Conservation (phyloP, 208 protist species). For the Naegleria fowleri region DNA sequence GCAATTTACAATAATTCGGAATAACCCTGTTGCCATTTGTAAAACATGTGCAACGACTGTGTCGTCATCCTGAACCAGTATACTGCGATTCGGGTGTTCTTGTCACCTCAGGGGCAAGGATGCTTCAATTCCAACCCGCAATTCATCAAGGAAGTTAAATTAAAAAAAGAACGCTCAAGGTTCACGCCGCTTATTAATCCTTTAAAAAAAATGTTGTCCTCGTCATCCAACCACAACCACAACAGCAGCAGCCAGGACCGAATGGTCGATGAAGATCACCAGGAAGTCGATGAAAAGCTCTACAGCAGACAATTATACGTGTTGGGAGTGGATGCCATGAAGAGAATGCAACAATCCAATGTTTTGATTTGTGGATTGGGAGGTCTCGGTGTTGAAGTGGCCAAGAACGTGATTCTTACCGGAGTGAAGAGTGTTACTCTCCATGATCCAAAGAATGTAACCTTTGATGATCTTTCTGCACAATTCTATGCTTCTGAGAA, state of each 20-base stretch:
- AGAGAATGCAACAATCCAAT: conserved; percentile 64
- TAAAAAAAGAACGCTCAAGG: background rate
- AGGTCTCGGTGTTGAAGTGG: conserved; percentile 71
- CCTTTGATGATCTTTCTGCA: conserved; percentile 8
- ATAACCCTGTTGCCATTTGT: too few relatives aligned
- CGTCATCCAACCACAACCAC: background rate
- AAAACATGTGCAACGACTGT: too few relatives aligned
- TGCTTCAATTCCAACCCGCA: too few relatives aligned
- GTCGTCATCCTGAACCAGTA: too few relatives aligned
- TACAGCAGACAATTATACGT: conserved; percentile 72
- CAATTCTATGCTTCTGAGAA: conserved; percentile 27
- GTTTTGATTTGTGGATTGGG: conserved; percentile 71
- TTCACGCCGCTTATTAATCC: too few relatives aligned
- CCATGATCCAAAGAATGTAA: background rate
- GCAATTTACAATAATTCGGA: too few relatives aligned
- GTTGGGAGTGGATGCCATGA: conserved; percentile 73
- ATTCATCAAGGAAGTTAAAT: background rate
- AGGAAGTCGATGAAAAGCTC: conserved; percentile 18
- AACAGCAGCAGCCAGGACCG: background rate
- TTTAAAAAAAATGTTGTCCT: background rate
- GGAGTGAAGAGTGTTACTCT: conserved; percentile 30
- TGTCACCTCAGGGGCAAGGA: too few relatives aligned
- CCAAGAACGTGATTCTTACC: conserved; percentile 32
- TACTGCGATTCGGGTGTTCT: too few relatives aligned
- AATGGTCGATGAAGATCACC: background rate